These are phyloP conservation scores for Allantophomopsis cytisporea DNA, from an alignment of 2,329 filamentous ascomycete species.

Conservation along the genomic window DNA sequence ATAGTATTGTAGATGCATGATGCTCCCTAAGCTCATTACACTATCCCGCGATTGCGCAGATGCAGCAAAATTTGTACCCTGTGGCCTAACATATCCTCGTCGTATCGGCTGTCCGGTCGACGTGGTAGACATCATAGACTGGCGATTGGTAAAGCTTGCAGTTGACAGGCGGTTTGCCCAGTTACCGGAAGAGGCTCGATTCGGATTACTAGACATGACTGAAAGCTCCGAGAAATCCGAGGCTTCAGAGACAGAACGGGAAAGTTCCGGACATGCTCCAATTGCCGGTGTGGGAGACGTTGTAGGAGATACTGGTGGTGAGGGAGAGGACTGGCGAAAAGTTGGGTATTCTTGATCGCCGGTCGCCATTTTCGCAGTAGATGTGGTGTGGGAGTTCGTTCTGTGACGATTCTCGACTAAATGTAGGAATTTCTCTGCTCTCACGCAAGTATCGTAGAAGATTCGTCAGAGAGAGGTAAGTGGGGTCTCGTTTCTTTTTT, in stretches of 20 bases:
- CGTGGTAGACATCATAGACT: constrained; percentile 24
- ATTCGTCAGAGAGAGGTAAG: neutral
- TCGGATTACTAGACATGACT: constrained; percentile 29
- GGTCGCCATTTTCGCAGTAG: constrained; percentile 24
- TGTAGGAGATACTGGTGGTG: constrained; percentile 48
- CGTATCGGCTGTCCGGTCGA: constrained; percentile 21
- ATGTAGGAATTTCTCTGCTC: neutral
- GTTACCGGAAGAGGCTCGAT: constrained; percentile 28
- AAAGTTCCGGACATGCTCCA: constrained; percentile 40
- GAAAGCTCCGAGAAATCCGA: constrained; percentile 33
- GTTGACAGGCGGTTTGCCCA: constrained; percentile 48
- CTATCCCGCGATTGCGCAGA: constrained; percentile 86
- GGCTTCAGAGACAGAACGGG: constrained; percentile 51
- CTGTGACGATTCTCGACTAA: neutral
- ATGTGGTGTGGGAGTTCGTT: constrained; percentile 2
- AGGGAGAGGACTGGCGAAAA: constrained; percentile 35
- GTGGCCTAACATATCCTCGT: constrained; percentile 19
- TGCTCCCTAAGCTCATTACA: constrained; percentile 91
- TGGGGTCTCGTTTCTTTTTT: neutral
- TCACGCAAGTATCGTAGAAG: neutral
- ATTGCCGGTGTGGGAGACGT: constrained; percentile 49
- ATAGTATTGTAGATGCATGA: constrained; percentile 95
- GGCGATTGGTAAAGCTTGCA: constrained; percentile 32
- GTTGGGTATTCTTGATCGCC: constrained; percentile 13
- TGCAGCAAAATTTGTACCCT: constrained; percentile 56